Evolutionary conservation across 441 rosid genomes (phyloP), one percentile per base, ranked within the genome.

Genomic region (Populus hybrid): DNA sequence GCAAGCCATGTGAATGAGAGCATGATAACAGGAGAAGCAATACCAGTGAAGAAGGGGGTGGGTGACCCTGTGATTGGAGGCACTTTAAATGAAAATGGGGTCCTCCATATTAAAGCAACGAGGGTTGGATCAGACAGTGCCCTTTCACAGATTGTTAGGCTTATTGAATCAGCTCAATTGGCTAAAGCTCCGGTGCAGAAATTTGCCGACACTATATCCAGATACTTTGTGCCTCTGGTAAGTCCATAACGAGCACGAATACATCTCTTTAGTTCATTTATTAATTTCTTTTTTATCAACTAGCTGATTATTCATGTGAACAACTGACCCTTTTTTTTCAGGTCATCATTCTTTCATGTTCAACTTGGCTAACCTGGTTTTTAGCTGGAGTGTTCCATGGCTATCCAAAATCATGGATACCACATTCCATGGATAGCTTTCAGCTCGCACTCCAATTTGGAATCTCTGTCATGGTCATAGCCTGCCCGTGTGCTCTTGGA

Each of bases 131-230:
- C 99, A 35, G 99, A 93, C 84, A 91, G 93, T 85, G 94, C 98
- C 26, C 93, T 95, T 69, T 88, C 99, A 0, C 97, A 92, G 86
- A 95, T 95, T 83, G 96, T 93, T 80, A 89, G 92, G 67, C 95
- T 95, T 14, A 96, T 93, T n/a, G 92, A 95, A 81, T 92, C 98
- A 0, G 98, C 99, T 7, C 99, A 95, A 83, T 84, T 95, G 83
- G 97, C 98, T 28, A 30, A 93, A 87, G 98, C 98, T 80, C 99
- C 98, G 3, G 97, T 89, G 1, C 99, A 95, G 91, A 95, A 95
- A 83, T 87, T 95, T 50, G 99, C 99, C 36, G 99, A 93, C 73
- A 88, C 90, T 7, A 91, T 93, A 63, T 92, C 98, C 74, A 95
- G 89, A 77, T 93, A 65, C 80, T 95, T 95, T 75, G 99, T 93